Evolutionary conservation across 345 rosid species (phyloP), one percentile per base, ranked within the genome.

Genomic region (Euclidium syriacum): DNA sequence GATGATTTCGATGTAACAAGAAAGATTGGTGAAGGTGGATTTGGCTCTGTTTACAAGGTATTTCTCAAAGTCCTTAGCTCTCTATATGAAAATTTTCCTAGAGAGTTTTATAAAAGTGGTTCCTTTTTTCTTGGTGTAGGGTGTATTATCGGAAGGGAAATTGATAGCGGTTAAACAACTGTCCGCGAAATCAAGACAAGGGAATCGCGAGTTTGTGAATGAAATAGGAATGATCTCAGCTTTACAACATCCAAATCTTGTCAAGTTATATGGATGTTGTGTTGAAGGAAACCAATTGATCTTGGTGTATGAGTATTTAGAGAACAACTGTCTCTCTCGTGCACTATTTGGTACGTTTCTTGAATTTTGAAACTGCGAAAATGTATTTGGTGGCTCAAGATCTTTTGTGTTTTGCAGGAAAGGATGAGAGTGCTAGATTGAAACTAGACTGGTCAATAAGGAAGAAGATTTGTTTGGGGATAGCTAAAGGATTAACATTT

Each of bases 1-100:
- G 59, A 74, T 55, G 76, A 83, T 71, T 87, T 87, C 20, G 85
- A 78, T 66, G 72, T 72, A 20, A 62, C 75, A 5, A 75, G 73
- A 65, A 87, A 87, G 70, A 61, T 87, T 44, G 95, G 91, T 22
- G 87, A 87, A 80, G 91, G 91, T 73, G 95, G 95, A 56, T 85
- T 85, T 68, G 91, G 95, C 71, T 64, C 79, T 48, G 91, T 87
- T 49, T 85, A 85, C 65, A 87, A 77, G 78, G 95, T 85, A 25
- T 30, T 30, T 16, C 19, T 16, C 7, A 23, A 22, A 26, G 18
- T 54, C 22, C 5, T n/a, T n/a, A 23, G 16, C 52, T 64, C 52
- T 64, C 14, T 40, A 19, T 29, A 8, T 48, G 50, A 26, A 25
- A 35, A 3, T 6, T 5, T 56, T 36, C 9, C 12, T 3, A 16